Base-by-base conservation (phyloP, 768 basidiomycete species). In the Termitomyces sp. region DNA sequence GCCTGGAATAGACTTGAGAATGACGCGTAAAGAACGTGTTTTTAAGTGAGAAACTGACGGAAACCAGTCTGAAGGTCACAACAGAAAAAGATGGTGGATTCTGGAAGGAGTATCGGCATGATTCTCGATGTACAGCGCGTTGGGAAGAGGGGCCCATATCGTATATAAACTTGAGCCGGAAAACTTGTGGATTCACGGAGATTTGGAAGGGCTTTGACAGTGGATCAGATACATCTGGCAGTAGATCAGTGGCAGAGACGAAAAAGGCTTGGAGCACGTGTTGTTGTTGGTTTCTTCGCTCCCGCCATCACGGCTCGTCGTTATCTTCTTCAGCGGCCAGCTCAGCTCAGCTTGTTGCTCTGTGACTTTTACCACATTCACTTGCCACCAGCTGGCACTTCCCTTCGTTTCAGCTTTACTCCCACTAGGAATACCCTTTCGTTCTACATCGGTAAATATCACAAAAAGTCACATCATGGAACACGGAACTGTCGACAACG, bases 31-130 rank as follows among this genome's bases (percentile, higher is more conserved):
- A 52, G 22, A 36, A 16, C 40, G 29, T 7, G 39, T 41, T 16
- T 9, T 0, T n/a, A 33, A n/a, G 25, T 44, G 50, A 23, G 39
- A 41, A n/a, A 55, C 83, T 58, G 60, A 91, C 91, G 73, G 71
- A 93, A 88, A 58, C 82, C 80, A 7, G 80, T 75, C 70, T 95
- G 94, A 2, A 95, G 70, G 68, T 96, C 94, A 67, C 94, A 97
- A 25, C 92, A 72, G 54, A 95, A 80, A 74, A 96, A 83, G 45
- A 88, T 38, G 67, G 85, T 70, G 60, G 70, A 56, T 62, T 69
- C 70, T 35, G 67, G 73, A 61, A 52, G 64, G 70, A 47, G 54
- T 18, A 70, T 66, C n/a, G 63, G 62, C 66, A 70, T 69, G 58
- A 52, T 50, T 38, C 50, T 41, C 29, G 41, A 39, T 27, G 27